Percentiles rank a stretch among this genome's conserved stretches.
phyloP scores from a whole-genome alignment of 2,329 filamentous ascomycete species.

The Beauveria scarabaeidicola region DNA sequence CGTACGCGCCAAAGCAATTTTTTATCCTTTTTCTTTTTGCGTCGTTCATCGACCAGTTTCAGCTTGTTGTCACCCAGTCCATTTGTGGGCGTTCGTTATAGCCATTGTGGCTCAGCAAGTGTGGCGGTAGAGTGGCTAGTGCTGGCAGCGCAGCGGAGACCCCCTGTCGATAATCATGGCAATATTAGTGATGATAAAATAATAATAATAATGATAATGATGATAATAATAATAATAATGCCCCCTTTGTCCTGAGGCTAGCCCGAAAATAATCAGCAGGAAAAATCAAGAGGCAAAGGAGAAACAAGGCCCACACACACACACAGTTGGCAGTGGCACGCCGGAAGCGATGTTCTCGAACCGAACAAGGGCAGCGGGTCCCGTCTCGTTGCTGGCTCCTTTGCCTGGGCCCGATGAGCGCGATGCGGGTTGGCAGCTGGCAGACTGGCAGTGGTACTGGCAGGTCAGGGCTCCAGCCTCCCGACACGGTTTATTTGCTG shows the following conservation, averaged over 20 bases:
- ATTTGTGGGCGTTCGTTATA: neutral
- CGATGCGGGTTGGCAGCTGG: conserved; percentile 1
- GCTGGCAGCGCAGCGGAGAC: neutral
- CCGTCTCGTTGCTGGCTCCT: neutral
- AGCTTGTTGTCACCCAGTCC: neutral
- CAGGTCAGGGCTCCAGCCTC: neutral
- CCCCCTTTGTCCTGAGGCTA: too few species aligned
- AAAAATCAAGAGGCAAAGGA: neutral
- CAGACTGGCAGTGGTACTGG: neutral
- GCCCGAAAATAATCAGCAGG: neutral
- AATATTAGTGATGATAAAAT: too few species aligned
- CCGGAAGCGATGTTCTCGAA: conserved; percentile 11
- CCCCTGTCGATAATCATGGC: neutral
- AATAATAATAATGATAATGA: neutral
- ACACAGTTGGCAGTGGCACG: neutral
- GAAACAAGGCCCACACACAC: neutral
- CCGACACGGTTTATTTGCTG: neutral
- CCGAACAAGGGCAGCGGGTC: conserved; percentile 9
- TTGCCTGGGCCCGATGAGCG: neutral
- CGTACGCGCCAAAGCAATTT: neutral
- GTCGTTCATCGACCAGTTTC: neutral
- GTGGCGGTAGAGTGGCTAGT: conserved; percentile 1
- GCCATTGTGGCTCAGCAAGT: neutral
- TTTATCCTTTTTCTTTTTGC: neutral
- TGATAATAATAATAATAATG: neutral